These are phyloP conservation scores for Umbelopsis sp. DNA, from an alignment of 192 early-diverging fungal species.

Conservation along the genomic window DNA sequence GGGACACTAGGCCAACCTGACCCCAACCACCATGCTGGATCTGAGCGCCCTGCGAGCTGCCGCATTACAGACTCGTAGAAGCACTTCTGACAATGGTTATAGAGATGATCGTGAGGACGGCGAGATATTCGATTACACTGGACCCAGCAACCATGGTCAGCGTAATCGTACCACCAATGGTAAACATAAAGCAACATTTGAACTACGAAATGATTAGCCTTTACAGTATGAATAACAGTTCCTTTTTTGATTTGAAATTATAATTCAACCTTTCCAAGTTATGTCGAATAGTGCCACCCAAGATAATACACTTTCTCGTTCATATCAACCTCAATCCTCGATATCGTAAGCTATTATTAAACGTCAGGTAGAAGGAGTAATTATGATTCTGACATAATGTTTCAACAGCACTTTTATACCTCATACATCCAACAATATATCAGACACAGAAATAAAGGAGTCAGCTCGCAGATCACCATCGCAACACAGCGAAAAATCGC, in stretches of 20 bases:
- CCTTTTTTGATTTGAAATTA: too few species aligned
- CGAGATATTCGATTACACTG: neutral
- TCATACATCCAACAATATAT: too few species aligned
- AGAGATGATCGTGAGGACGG: neutral
- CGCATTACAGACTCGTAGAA: conserved; percentile 1
- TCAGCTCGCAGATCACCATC: too few species aligned
- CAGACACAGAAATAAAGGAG: too few species aligned
- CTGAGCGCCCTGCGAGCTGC: neutral
- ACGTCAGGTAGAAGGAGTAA: neutral
- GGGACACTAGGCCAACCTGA: neutral
- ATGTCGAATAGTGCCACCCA: too few species aligned
- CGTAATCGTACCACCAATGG: neutral
- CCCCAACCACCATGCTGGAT: neutral
- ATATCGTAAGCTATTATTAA: neutral
- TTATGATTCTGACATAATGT: neutral
- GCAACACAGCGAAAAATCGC: too few species aligned
- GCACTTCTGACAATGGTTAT: neutral
- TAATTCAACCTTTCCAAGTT: too few species aligned
- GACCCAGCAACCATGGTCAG: neutral
- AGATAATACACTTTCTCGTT: too few species aligned
- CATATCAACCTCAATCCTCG: neutral
- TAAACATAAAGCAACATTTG: neutral
- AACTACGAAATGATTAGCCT: too few species aligned
- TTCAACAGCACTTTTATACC: neutral
- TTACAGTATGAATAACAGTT: too few species aligned